Percentiles rank a stretch among this genome's conserved stretches.
phyloP scores from a whole-genome alignment of 2,329 filamentous ascomycete species.

The Fusarium ambrosium region DNA sequence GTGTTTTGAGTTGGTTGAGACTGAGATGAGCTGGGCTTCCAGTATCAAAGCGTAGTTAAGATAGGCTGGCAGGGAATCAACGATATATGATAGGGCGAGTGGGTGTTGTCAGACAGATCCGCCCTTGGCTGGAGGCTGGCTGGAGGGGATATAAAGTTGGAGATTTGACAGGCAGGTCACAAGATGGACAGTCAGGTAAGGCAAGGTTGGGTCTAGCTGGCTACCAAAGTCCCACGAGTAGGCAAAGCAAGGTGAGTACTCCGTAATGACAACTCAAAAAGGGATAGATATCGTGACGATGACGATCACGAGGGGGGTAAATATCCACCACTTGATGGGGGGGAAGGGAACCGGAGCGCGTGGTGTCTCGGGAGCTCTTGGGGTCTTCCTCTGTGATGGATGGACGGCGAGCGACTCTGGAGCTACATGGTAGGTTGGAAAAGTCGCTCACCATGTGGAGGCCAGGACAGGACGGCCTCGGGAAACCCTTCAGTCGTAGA shows the following conservation, averaged over 20 bases:
- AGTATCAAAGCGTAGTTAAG: slow-evolving; percentile 23
- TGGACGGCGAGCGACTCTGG: slow-evolving; percentile 8
- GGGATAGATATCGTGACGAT: slow-evolving; percentile 32
- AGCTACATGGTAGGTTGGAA: slow-evolving; percentile 13
- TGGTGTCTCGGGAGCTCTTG: slow-evolving; percentile 29
- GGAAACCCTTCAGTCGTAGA: slow-evolving; percentile 20
- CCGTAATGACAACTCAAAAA: slow-evolving; percentile 34
- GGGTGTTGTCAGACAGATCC: slow-evolving; percentile 13
- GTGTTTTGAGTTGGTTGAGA: background rate
- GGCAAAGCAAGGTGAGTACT: slow-evolving; percentile 20
- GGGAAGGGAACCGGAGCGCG: slow-evolving; percentile 14
- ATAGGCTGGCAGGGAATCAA: slow-evolving; percentile 12
- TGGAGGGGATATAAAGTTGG: slow-evolving; percentile 41
- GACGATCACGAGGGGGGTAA: slow-evolving; percentile 40
- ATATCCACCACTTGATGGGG: slow-evolving; percentile 33
- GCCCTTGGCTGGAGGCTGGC: slow-evolving; percentile 13
- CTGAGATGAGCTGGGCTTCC: slow-evolving; percentile 34
- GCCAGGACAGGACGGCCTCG: slow-evolving; percentile 7
- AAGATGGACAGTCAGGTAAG: slow-evolving; percentile 28
- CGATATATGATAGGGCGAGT: slow-evolving; percentile 26
- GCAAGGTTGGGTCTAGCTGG: slow-evolving; percentile 6
- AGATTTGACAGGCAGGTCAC: slow-evolving; percentile 39
- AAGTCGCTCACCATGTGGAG: slow-evolving; percentile 20
- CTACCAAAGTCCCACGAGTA: slow-evolving; percentile 24
- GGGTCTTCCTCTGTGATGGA: slow-evolving; percentile 6